Evolutionary conservation across 495 filamentous ascomycete genomes (phyloP), one percentile per base, ranked within the genome.

Genomic region (Penicillium riverlandense): DNA sequence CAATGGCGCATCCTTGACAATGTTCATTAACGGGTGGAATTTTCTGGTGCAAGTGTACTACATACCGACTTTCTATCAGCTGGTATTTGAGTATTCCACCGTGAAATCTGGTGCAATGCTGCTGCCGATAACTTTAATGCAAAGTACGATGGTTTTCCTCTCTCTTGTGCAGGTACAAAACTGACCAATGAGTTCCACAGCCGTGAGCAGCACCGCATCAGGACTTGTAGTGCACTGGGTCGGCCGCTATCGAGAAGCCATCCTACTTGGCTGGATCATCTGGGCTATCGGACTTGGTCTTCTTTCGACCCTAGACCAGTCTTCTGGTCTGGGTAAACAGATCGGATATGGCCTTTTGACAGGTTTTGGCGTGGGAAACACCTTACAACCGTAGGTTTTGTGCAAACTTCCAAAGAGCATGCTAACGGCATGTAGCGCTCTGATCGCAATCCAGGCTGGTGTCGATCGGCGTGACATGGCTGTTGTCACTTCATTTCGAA

Each of bases 11-110:
- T 74, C 65, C 41, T 43, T 76, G 11, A 78, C 74, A 14, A 76
- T 76, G 71, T 74, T 74, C 34, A 65, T 78, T 42, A 72, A 75
- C 33, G 73, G 74, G 3, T 78, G 75, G 74, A 75, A 75, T 44
- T 74, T 76, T 44, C 49, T 76, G 29, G 69, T 75, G 1, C 73
- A 77, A 50, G 58, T 75, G 2, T 77, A 77, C 53, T 78, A 76
- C 41, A 72, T 78, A 33, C 75, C 76, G 7, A 70, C 69, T 7
- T 78, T 78, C 48, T 79, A 74, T 45, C 75, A 79, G 50, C 56
- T 79, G 43, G 72, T 71, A 1, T 76, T 75, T 44, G 65, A 60
- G 4, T 78, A 77, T 41, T 72, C 71, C 1, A 65, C 73, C 0
- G 69, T 75, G 1, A 70, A 66, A 36, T 63, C 74, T 7, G 76